Evolutionary conservation across 768 basidiomycete species (phyloP).

Genomic region (Amanita thiersii): DNA sequence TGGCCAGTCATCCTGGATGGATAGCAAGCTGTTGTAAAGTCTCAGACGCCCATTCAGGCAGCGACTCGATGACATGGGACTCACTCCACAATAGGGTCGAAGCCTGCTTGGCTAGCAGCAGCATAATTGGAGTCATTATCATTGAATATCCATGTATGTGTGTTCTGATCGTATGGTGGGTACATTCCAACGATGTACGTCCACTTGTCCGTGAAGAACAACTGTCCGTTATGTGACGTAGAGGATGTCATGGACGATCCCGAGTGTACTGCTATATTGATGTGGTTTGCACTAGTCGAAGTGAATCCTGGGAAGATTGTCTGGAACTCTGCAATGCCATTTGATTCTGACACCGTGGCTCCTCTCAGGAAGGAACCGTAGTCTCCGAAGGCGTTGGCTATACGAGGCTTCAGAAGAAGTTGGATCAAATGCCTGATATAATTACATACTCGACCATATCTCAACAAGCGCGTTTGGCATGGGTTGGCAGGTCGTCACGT

Average conservation of each 20-base stretch:
- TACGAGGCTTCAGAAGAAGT: not conserved
- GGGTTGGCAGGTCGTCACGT: too few species aligned
- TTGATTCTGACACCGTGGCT: constrained; percentile 20
- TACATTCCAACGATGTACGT: constrained; percentile 20
- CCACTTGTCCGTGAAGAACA: constrained; percentile 32
- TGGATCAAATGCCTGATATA: not conserved
- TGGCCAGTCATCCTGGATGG: too few species aligned
- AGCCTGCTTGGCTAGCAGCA: too few species aligned
- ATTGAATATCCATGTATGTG: too few species aligned
- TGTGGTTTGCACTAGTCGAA: constrained; percentile 26
- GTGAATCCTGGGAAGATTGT: constrained; percentile 29
- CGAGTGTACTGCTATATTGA: constrained; percentile 26
- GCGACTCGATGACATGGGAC: too few species aligned
- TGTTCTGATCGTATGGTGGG: constrained; percentile 23
- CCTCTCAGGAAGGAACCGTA: constrained; percentile 30
- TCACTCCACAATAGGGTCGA: too few species aligned
- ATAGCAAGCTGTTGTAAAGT: too few species aligned
- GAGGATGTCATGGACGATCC: constrained; percentile 18
- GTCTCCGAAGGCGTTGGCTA: constrained; percentile 27
- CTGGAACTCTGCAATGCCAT: constrained; percentile 30
- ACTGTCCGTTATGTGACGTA: constrained; percentile 25
- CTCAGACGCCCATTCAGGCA: too few species aligned
- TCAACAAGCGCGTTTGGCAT: constrained; percentile 34
- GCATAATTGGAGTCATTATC: too few species aligned
- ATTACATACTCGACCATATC: constrained; percentile 21